Percentiles rank a stretch among this genome's conserved stretches.
phyloP scores from a whole-genome alignment of 257 asterid species.

The Nicotiana paniculata region DNA sequence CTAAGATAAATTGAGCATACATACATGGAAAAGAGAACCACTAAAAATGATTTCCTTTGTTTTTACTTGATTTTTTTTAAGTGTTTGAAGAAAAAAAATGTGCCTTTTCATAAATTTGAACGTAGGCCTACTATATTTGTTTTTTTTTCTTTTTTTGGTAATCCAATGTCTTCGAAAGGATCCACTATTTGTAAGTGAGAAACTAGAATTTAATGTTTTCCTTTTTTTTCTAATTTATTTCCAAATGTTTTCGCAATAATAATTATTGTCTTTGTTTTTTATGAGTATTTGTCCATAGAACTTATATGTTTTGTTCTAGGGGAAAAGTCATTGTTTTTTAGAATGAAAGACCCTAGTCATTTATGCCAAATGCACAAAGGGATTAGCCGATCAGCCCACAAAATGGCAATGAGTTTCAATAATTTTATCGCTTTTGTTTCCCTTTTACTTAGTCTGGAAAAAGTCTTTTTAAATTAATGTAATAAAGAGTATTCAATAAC shows the following conservation, averaged over 20 bases:
- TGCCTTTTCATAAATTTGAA: too few relatives aligned
- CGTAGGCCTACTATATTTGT: too few relatives aligned
- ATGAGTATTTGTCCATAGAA: too few relatives aligned
- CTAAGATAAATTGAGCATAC: background rate
- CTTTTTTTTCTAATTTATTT: background rate
- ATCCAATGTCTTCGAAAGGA: background rate
- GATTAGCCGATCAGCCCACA: background rate
- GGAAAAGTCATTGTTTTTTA: too few relatives aligned
- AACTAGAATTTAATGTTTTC: background rate
- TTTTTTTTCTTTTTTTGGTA: background rate
- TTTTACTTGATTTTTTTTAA: too few relatives aligned
- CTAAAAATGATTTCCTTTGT: background rate
- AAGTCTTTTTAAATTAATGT: too few relatives aligned
- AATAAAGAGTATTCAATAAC: too few relatives aligned
- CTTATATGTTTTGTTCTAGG: too few relatives aligned
- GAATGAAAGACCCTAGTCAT: background rate
- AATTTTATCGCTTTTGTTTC: background rate
- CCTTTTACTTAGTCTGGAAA: background rate
- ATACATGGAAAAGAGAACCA: background rate
- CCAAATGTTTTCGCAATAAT: background rate
- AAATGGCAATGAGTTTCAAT: background rate
- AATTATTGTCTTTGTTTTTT: too few relatives aligned
- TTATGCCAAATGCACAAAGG: background rate
- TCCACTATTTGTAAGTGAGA: background rate
- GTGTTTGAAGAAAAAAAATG: too few relatives aligned